A percentile compares a stretch with the other conserved stretches of the same genome.
phyloP scores from a whole-genome alignment of 257 asterid species.

The Lycium barbarum region DNA sequence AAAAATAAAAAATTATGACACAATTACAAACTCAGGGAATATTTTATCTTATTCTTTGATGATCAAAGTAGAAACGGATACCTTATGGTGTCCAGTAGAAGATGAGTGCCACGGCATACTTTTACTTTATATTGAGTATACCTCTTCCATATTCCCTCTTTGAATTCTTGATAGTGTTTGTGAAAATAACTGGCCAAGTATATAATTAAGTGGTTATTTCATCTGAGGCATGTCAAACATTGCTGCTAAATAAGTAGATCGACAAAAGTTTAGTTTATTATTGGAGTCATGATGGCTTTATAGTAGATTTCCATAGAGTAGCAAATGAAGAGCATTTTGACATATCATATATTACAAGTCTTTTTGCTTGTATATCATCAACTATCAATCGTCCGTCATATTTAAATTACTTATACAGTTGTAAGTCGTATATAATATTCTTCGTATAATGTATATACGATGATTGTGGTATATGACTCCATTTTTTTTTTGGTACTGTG shows the following conservation, averaged over 20 bases:
- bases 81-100: neutral
- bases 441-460: neutral
- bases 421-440: neutral
- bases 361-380: neutral
- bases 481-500: neutral
- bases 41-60: neutral
- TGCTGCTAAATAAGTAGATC: constrained; percentile 17
- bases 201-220: neutral
- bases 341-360: neutral
- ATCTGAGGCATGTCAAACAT: neutral
- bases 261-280: neutral
- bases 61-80: neutral
- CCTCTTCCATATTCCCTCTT: neutral
- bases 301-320: neutral
- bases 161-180: constrained; percentile 22
- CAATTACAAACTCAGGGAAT: neutral
- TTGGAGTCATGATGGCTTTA: constrained; percentile 1
- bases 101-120: neutral
- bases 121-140: constrained; percentile 16
- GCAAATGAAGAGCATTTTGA: constrained; percentile 10
- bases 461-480: neutral
- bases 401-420: neutral
- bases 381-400: neutral
- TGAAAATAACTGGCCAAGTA: neutral
- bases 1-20: neutral